These are phyloP conservation scores for Sclerotinia spermophila DNA, from an alignment of 2,329 filamentous ascomycete genomes.

Conservation along the genomic window DNA sequence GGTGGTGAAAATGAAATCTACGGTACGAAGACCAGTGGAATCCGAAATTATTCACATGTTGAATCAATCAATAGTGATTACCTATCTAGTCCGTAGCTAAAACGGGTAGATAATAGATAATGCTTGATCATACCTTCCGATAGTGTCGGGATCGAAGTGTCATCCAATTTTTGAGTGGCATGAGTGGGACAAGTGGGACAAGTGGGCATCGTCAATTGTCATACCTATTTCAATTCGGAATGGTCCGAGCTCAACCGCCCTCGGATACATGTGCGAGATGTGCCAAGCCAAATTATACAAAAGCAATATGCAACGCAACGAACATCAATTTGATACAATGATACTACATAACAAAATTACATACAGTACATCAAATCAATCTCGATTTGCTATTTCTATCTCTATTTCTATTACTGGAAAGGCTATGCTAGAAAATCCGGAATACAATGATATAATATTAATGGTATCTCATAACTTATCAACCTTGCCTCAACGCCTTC, in stretches of 20 bases:
- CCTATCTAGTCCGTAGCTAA: not conserved
- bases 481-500: conserved; percentile 45
- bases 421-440: not conserved
- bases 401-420: not conserved
- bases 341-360: not conserved
- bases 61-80: not conserved
- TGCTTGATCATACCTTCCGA: not conserved
- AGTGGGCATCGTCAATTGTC: not conserved
- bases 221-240: not conserved
- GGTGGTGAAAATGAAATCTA: conserved; percentile 1
- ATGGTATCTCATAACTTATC: not conserved
- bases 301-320: not conserved
- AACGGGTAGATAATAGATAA: not conserved
- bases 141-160: not conserved
- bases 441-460: not conserved
- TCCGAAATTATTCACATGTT: conserved; percentile 27
- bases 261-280: not conserved
- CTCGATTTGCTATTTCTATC: not conserved
- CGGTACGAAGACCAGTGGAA: conserved; percentile 22
- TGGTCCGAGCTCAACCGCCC: conserved; percentile 1
- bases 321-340: not conserved
- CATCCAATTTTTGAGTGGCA: not conserved
- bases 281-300: not conserved
- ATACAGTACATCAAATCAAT: not conserved
- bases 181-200: too few relatives aligned